Evolutionary conservation across 495 filamentous ascomycete genomes (phyloP).

Genomic region (Talaromyces stipitatus): DNA sequence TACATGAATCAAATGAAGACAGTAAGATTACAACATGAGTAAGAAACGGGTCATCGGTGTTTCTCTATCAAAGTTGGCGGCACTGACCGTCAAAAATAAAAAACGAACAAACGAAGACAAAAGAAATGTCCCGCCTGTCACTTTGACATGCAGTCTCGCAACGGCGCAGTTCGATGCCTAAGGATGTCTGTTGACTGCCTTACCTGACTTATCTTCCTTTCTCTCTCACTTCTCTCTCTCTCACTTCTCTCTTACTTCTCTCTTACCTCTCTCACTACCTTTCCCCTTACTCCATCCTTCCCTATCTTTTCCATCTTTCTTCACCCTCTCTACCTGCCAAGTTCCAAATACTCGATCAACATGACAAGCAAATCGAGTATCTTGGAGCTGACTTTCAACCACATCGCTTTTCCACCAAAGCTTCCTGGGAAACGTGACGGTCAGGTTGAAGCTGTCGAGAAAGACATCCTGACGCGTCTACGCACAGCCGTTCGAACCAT

Average conservation of each 20-base stretch:
- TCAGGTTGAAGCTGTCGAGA: slow-evolving; percentile 28
- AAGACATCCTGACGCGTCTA: slow-evolving; percentile 24
- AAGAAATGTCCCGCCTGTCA: background rate
- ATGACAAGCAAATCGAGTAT: slow-evolving; percentile 13
- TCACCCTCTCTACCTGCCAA: no score
- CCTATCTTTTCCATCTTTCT: background rate
- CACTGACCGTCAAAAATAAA: background rate
- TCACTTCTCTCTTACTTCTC: background rate
- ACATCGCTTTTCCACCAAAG: slow-evolving; percentile 38
- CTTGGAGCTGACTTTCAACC: slow-evolving; percentile 23
- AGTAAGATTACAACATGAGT: no score
- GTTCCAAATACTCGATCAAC: background rate
- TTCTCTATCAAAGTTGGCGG: background rate
- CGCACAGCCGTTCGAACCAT: slow-evolving; percentile 21
- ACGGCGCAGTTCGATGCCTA: background rate
- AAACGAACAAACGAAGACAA: background rate
- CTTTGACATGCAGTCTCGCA: background rate
- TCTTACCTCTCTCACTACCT: background rate
- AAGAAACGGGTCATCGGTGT: no score
- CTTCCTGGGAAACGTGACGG: slow-evolving; percentile 35
- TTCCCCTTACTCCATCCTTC: background rate
- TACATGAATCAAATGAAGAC: no score
- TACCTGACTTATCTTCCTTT: background rate
- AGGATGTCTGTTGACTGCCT: background rate
- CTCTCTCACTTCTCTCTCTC: background rate